Percentiles rank a stretch among this genome's conserved stretches.
Conservation (phyloP, 2,329 filamentous ascomycete species). For the Cercospora zeae-maydis region DNA sequence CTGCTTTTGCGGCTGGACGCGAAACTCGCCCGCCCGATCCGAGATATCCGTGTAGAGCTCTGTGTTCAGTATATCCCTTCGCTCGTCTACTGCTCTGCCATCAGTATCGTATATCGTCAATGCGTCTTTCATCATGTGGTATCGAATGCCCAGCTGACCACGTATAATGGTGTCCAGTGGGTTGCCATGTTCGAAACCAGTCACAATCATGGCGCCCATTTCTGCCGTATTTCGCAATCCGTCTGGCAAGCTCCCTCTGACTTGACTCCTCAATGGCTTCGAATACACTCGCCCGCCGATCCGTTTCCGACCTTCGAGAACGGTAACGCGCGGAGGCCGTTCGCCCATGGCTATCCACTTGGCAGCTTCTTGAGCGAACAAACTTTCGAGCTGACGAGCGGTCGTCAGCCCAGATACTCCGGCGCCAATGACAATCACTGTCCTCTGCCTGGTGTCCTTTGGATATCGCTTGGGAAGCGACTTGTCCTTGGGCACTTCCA, state of each 20-base stretch:
- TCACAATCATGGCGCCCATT: constrained; percentile 97
- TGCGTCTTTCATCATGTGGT: constrained; percentile 73
- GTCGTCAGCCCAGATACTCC: constrained; percentile 93
- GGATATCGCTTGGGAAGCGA: constrained; percentile 33
- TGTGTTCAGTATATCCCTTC: constrained; percentile 78
- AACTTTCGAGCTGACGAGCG: constrained; percentile 82
- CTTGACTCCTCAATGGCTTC: constrained; percentile 61
- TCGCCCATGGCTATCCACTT: constrained; percentile 63
- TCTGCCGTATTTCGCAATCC: constrained; percentile 74
- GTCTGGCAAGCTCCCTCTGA: constrained; percentile 50
- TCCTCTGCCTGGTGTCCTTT: constrained; percentile 57
- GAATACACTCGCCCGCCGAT: constrained; percentile 94
- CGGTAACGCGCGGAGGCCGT: constrained; percentile 66
- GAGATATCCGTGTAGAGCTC: constrained; percentile 92
- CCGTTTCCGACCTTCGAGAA: constrained; percentile 82
- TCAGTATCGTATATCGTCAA: constrained; percentile 87
- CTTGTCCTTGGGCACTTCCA: constrained; percentile 57
- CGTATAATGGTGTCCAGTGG: constrained; percentile 87
- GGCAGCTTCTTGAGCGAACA: constrained; percentile 75
- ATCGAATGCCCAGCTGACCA: constrained; percentile 81
- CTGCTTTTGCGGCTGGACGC: constrained; percentile 67
- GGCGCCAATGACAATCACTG: constrained; percentile 81
- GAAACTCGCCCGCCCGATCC: constrained; percentile 85
- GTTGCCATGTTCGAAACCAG: constrained; percentile 93
- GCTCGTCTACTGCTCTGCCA: constrained; percentile 71